Conservation (phyloP, 1,284 basidiomycete genomes). For the Naganishia cerealis region DNA sequence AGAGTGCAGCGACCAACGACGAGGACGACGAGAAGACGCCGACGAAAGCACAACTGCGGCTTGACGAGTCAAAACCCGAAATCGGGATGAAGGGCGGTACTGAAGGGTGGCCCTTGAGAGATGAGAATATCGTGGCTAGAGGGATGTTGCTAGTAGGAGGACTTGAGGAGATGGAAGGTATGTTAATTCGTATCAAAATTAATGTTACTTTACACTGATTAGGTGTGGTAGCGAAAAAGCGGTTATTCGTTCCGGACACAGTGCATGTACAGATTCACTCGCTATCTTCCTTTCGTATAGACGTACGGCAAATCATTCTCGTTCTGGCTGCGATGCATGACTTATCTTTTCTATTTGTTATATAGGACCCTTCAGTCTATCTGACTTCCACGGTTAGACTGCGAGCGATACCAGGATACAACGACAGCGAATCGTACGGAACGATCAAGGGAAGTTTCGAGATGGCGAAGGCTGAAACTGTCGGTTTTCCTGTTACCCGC, state of each 20-base stretch:
- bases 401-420: conserved; percentile 17
- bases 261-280: conserved; percentile 29
- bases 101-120: conserved; percentile 18
- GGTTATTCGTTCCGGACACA: conserved; percentile 18
- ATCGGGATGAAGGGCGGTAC: neutral
- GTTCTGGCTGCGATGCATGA: neutral
- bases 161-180: conserved; percentile 22
- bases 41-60: conserved; percentile 1
- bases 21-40: neutral
- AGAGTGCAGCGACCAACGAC: neutral
- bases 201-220: neutral
- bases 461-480: conserved; percentile 18
- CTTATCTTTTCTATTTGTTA: neutral
- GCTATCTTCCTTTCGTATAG: conserved; percentile 29
- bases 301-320: neutral
- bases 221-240: conserved; percentile 3
- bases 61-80: conserved; percentile 5
- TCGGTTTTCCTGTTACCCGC: neutral
- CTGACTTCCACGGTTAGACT: conserved; percentile 23
- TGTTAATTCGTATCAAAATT: neutral
- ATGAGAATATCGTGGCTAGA: conserved; percentile 15
- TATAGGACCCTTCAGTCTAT: conserved; percentile 25
- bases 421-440: conserved; percentile 20
- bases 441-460: conserved; percentile 26
- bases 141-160: conserved; percentile 31